Evolutionary conservation across 2,329 filamentous ascomycete genomes (phyloP).

Genomic region (Curvularia lunata): DNA sequence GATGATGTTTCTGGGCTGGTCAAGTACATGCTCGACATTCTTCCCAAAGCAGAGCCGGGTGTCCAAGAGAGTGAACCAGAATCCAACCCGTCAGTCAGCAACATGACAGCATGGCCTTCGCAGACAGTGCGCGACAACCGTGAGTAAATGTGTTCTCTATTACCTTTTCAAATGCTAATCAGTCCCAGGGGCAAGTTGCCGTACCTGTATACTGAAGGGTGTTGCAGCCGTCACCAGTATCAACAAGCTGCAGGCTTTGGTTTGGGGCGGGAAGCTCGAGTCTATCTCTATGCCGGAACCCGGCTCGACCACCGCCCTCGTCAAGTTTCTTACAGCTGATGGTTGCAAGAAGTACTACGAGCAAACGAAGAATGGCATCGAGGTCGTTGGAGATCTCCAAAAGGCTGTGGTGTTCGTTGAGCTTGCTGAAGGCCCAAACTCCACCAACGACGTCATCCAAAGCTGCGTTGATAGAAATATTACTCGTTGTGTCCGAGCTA

Average conservation of each 20-base stretch:
- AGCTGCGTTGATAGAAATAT: constrained; percentile 50
- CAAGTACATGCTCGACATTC: constrained; percentile 25
- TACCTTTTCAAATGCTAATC: constrained; percentile 12
- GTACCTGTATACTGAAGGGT: constrained; percentile 38
- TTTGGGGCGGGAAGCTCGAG: constrained; percentile 49
- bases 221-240: constrained; percentile 30
- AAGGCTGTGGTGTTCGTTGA: constrained; percentile 40
- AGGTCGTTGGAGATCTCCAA: constrained; percentile 25
- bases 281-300: constrained; percentile 34
- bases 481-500: constrained; percentile 56
- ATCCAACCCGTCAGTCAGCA: constrained; percentile 16
- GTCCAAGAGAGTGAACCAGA: background rate
- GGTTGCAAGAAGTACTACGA: constrained; percentile 43
- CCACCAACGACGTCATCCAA: constrained; percentile 51
- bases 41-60: constrained; percentile 17
- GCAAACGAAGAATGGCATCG: constrained; percentile 46
- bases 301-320: constrained; percentile 32
- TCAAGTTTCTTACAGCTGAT: constrained; percentile 45
- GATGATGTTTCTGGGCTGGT: constrained; percentile 33
- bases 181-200: constrained; percentile 26
- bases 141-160: constrained; percentile 14
- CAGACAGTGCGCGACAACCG: constrained; percentile 41
- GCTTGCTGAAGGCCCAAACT: constrained; percentile 32
- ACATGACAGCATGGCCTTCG: constrained; percentile 34
- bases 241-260: constrained; percentile 42